Percentiles rank a stretch among this genome's conserved stretches.
These are phyloP conservation scores for Trametes maxima DNA, from an alignment of 768 basidiomycete genomes.

Conservation along the genomic window DNA sequence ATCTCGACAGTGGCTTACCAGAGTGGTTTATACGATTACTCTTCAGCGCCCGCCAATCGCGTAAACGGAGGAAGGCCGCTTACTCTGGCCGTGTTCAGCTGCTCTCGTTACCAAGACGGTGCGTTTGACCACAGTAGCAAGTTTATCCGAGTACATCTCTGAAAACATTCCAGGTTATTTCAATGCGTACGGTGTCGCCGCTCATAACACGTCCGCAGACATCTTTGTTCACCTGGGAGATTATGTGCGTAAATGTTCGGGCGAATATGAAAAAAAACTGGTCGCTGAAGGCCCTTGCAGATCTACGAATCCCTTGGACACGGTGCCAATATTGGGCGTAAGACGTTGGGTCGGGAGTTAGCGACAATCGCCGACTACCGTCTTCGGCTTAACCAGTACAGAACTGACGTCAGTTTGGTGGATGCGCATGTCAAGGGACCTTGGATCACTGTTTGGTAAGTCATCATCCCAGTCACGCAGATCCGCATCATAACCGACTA, in stretches of 20 bases:
- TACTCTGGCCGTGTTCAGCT: constrained; percentile 60
- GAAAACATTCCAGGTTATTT: constrained; percentile 47
- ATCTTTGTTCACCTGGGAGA: constrained; percentile 62
- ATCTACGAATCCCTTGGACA: constrained; percentile 51
- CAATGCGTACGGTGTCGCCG: constrained; percentile 61
- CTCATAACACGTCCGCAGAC: constrained; percentile 53
- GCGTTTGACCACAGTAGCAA: constrained; percentile 3
- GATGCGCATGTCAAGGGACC: constrained; percentile 51
- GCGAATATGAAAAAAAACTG: not conserved
- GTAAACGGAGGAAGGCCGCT: constrained; percentile 57
- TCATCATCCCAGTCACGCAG: not conserved
- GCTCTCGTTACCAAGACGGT: constrained; percentile 57
- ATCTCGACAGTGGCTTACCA: not conserved
- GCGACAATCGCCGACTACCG: constrained; percentile 60
- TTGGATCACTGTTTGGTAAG: constrained; percentile 60
- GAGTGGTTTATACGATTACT: not conserved
- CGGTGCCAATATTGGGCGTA: constrained; percentile 50
- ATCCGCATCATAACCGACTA: too few relatives aligned
- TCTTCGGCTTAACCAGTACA: constrained; percentile 52
- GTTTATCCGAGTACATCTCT: not conserved
- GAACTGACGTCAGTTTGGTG: constrained; percentile 52
- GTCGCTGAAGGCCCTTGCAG: constrained; percentile 27
- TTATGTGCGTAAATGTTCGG: constrained; percentile 44
- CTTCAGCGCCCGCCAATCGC: constrained; percentile 45
- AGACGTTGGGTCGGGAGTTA: constrained; percentile 54